These are phyloP conservation scores for Macrocybe sp. DNA, from an alignment of 1,284 basidiomycete species.

Conservation along the genomic window DNA sequence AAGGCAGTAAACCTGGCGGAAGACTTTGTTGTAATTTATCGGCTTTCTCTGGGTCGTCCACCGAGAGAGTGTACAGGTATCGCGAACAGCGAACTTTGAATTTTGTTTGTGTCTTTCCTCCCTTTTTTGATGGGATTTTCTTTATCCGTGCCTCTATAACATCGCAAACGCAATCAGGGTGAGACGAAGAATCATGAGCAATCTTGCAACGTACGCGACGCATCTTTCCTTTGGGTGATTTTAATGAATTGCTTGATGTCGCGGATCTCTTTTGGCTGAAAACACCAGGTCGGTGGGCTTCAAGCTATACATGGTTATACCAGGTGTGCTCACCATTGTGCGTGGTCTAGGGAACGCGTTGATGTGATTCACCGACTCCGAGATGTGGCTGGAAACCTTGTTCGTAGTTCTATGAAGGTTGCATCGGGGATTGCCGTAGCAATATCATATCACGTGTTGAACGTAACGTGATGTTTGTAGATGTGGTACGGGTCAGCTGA, in stretches of 20 bases:
- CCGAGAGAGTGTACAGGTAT: constrained; percentile 95
- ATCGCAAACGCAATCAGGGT: background rate
- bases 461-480: background rate
- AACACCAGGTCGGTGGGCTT: constrained; percentile 3
- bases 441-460: background rate
- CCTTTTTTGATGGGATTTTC: constrained; percentile 74
- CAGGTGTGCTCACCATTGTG: constrained; percentile 29
- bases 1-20: constrained; percentile 77
- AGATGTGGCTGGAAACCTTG: constrained; percentile 24
- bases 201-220: constrained; percentile 49
- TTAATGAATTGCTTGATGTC: constrained; percentile 99
- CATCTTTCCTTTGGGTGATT: constrained; percentile 90
- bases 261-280: constrained; percentile 92
- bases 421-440: constrained; percentile 16
- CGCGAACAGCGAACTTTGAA: constrained; percentile 98
- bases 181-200: background rate
- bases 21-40: constrained; percentile 97
- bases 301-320: background rate
- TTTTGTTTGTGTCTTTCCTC: constrained; percentile 85
- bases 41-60: constrained; percentile 97
- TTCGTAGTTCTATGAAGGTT: constrained; percentile 15
- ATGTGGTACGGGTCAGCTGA: background rate
- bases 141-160: constrained; percentile 90
- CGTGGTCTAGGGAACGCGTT: constrained; percentile 26
- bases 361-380: constrained; percentile 14